Evolutionary conservation across 2,329 filamentous ascomycete genomes (phyloP), one percentile per base, ranked within the genome.

Genomic region (Waltergamsia citrina): DNA sequence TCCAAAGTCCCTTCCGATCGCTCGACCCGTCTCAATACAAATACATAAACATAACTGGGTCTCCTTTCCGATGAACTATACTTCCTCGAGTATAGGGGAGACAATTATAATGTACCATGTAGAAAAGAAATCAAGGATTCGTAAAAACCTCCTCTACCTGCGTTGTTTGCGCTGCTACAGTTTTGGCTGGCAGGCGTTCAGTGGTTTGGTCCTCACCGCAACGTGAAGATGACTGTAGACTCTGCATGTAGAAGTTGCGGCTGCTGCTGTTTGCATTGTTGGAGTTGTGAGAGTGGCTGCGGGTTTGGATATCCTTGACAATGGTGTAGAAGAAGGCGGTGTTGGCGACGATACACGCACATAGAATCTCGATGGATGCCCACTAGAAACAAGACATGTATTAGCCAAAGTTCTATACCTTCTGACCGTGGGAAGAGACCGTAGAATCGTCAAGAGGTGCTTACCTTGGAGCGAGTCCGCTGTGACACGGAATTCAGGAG

Each of bases 361-460:
- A 53, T 2, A 53, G 40, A n/a, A 53, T 53, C 38, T 53, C 51
- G 26, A 54, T 44, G 4, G 51, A 49, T 19, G 51, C 51, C 51
- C 51, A 53, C 50, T 53, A 15, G 26, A 6, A 4, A 4, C 1
- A 12, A 14, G 8, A 24, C 22, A 24, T 24, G n/a, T n/a, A 24
- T 24, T 8, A 8, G 8, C 8, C 8, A n/a, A n/a, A 24, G 8
- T 24, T n/a, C 22, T 24, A 24, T n/a, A 8, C 8, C 22, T 24
- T 8, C 8, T n/a, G 22, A 24, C 22, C n/a, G n/a, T n/a, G 8
- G n/a, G 22, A 8, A 24, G 22, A 6, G 27, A n/a, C 15, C 14
- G 5, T 15, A 9, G 21, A 9, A 16, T 11, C 16, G 9, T 29
- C 15, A 8, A 8, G 9, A 16, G 26, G 15, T n/a, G 14, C 10